Percentiles rank a stretch among this genome's conserved stretches.
Conservation (phyloP, 1,284 basidiomycete genomes). For the Pyrrhoderma noxium region DNA sequence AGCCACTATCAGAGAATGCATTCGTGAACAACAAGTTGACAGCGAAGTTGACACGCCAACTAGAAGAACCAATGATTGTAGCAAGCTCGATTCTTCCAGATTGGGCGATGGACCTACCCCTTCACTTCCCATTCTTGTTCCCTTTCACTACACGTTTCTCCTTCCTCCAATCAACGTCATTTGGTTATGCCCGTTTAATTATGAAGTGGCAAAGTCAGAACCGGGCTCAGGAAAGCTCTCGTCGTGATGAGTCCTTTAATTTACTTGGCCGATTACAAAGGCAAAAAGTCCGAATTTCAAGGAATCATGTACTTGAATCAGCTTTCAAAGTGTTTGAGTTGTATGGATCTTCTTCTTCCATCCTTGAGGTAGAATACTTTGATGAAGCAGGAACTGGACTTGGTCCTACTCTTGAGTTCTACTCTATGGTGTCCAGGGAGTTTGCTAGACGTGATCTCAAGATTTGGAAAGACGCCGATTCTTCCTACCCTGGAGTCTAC, state of each 20-base stretch:
- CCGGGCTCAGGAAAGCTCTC: constrained; percentile 63
- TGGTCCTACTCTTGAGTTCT: constrained; percentile 98
- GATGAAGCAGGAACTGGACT: constrained; percentile 98
- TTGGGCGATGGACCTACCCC: constrained; percentile 93
- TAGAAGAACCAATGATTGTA: constrained; percentile 98
- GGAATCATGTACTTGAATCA: constrained; percentile 92
- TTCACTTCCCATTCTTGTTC: constrained; percentile 96
- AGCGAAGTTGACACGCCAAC: constrained; percentile 94
- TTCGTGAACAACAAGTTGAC: constrained; percentile 99
- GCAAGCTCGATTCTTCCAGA: constrained; percentile 94
- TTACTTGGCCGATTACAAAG: constrained; percentile 89
- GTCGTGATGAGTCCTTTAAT: constrained; percentile 85
- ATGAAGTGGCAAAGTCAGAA: constrained; percentile 81
- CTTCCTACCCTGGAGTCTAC: constrained; percentile 52
- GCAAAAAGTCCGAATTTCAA: constrained; percentile 95
- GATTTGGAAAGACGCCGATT: constrained; percentile 86
- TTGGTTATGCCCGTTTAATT: constrained; percentile 93
- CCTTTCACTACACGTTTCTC: constrained; percentile 96
- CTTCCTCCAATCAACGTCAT: constrained; percentile 95
- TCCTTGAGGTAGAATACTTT: constrained; percentile 98
- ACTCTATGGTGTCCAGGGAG: constrained; percentile 88
- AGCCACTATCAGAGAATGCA: constrained; percentile 62
- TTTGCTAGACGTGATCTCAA: constrained; percentile 84
- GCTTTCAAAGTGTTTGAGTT: constrained; percentile 97
- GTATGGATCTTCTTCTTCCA: constrained; percentile 87